These are phyloP conservation scores for Magnusiomyces fungicola DNA, from an alignment of 1,139 yeast genomes.

Conservation along the genomic window DNA sequence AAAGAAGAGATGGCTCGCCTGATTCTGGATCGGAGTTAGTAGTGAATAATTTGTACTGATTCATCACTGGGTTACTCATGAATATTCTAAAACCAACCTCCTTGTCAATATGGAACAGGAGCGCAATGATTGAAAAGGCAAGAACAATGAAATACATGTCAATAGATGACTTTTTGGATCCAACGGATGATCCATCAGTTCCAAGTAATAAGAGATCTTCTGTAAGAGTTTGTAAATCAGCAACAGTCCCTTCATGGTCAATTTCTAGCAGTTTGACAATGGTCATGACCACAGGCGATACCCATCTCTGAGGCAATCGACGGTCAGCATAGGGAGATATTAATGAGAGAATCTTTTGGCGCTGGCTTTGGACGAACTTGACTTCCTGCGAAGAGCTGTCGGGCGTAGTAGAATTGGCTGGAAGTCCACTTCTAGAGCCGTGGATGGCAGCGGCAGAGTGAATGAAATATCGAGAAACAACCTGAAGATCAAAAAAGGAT, in stretches of 20 bases:
- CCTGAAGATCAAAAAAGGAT: slow-evolving; percentile 8
- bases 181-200: neutral
- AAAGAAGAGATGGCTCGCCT: neutral
- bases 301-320: slow-evolving; percentile 9
- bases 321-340: slow-evolving; percentile 12
- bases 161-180: slow-evolving; percentile 12
- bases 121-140: slow-evolving; percentile 56
- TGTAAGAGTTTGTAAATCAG: slow-evolving; percentile 15
- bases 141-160: slow-evolving; percentile 28
- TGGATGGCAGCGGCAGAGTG: neutral
- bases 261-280: slow-evolving; percentile 20
- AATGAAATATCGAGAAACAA: slow-evolving; percentile 9
- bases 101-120: slow-evolving; percentile 56
- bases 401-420: neutral
- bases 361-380: neutral
- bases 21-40: neutral
- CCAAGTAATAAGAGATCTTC: slow-evolving; percentile 14
- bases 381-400: slow-evolving; percentile 9
- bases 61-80: slow-evolving; percentile 10
- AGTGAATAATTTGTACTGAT: slow-evolving; percentile 18
- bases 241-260: slow-evolving; percentile 13
- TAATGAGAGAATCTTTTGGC: slow-evolving; percentile 13
- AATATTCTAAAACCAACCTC: slow-evolving; percentile 15
- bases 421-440: slow-evolving; percentile 1
- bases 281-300: slow-evolving; percentile 19